phyloP scores from a whole-genome alignment of 768 basidiomycete genomes.

The Boletus barrowsii region DNA sequence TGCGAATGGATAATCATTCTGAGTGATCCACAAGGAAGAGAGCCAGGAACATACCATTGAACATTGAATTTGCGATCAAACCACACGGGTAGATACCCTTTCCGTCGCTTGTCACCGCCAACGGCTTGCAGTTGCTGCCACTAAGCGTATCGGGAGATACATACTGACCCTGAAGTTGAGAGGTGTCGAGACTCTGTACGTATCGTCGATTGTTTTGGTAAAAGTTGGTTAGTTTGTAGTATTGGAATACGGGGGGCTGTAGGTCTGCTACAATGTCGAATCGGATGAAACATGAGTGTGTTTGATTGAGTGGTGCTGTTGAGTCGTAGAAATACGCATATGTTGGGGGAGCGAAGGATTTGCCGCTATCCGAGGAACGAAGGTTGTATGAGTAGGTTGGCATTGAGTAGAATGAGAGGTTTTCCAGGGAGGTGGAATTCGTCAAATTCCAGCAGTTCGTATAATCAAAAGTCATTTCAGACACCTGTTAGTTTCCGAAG shows the following conservation, averaged over 20 bases:
- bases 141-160: slow-evolving; percentile 50
- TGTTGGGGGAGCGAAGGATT: slow-evolving; percentile 50
- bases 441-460: slow-evolving; percentile 78
- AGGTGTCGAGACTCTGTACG: slow-evolving; percentile 82
- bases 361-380: slow-evolving; percentile 52
- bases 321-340: slow-evolving; percentile 73
- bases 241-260: slow-evolving; percentile 74
- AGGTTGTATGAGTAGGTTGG: slow-evolving; percentile 66
- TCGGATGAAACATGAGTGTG: slow-evolving; percentile 68
- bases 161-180: slow-evolving; percentile 78
- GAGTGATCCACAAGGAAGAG: neutral
- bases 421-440: slow-evolving; percentile 32
- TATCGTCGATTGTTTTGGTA: slow-evolving; percentile 99
- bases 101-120: slow-evolving; percentile 48
- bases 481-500: slow-evolving; percentile 51
- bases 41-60: slow-evolving; percentile 67
- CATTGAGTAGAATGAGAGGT: slow-evolving; percentile 47
- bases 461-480: slow-evolving; percentile 94
- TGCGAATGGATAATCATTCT: slow-evolving; percentile 29
- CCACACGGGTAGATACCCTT: slow-evolving; percentile 91
- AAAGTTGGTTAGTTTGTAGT: slow-evolving; percentile 96
- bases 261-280: slow-evolving; percentile 84
- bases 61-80: slow-evolving; percentile 93
- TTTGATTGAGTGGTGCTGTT: slow-evolving; percentile 40
- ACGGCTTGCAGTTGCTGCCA: slow-evolving; percentile 83